A percentile compares a stretch with the other conserved stretches of the same genome.
These are phyloP conservation scores for Arthroderma sp. DNA, from an alignment of 2,329 filamentous ascomycete species.

Conservation along the genomic window DNA sequence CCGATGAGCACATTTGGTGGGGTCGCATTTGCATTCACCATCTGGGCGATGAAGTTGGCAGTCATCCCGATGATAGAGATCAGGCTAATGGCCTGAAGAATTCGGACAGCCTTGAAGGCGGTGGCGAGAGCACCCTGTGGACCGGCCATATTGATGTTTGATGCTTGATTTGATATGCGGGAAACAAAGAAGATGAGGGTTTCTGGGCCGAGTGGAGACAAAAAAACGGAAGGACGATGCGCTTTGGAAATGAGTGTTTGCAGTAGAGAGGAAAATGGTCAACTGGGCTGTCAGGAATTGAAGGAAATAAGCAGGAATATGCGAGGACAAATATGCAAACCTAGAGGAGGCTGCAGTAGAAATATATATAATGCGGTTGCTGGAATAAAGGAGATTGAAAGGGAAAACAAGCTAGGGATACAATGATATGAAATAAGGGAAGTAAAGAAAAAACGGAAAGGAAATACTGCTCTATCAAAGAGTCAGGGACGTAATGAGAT, in stretches of 20 bases:
- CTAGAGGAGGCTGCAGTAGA: not conserved
- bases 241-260: not conserved
- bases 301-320: not conserved
- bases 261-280: not conserved
- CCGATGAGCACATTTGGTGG: conserved; percentile 64
- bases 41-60: conserved; percentile 68
- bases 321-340: not conserved
- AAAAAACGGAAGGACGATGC: not conserved
- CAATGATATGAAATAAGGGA: not conserved
- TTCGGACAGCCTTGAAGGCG: conserved; percentile 63
- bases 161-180: not conserved
- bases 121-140: conserved; percentile 60
- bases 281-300: not conserved
- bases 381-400: not conserved
- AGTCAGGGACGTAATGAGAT: not conserved
- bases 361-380: not conserved
- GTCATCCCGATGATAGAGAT: conserved; percentile 68
- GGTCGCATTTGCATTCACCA: conserved; percentile 52
- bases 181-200: not conserved
- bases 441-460: not conserved
- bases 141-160: conserved; percentile 36
- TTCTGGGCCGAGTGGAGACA: too few species aligned
- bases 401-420: not conserved
- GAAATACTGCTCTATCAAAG: conserved; percentile 6
- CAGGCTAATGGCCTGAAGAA: conserved; percentile 58